Base-by-base conservation (phyloP, 495 filamentous ascomycete genomes). In the Tirmania nivea region DNA sequence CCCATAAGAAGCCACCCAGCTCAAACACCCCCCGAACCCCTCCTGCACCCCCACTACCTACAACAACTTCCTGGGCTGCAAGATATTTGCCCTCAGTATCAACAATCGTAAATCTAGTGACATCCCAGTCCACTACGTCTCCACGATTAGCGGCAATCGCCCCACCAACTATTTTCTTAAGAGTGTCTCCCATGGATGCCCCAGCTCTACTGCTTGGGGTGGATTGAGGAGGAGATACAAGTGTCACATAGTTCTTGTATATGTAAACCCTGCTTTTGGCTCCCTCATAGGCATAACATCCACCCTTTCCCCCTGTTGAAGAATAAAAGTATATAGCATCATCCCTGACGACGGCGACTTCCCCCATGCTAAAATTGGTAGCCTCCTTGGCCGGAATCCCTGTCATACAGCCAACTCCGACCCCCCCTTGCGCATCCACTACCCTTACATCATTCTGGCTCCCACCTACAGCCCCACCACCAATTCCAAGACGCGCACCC, bases 241-340 rank as follows among this genome's bases (percentile, higher is more conserved):
- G 68, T 11, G 80, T 82, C 45, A 95, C 75, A 62, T 95, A 96
- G 56, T 94, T 86, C 45, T 79, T 79, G 66, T 83, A 92, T 10
- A 83, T 75, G 25, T 74, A 74, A 50, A 95, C 78, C 50, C 86
- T 73, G 62, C 79, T 84, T 69, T 96, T 97, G 1, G 80, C 77
- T 9, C 84, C 83, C 62, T 97, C 90, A 60, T 86, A 95, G 2
- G 86, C 84, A 68, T 81, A 89, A 55, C 81, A 86, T 17, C 84
- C 79, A 0, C 86, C 86, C 48, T 86, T 76, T 5, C 90, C 92
- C 56, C 88, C 83, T 0, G 80, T 68, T 14, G 39, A 45, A 0
- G 84, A 84, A 66, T 96, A 97, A 51, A 81, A 85, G 68, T 94
- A 94, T 54, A 97, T 79, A 3, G 89, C 90, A 75, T 97, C 90